phyloP scores from a whole-genome alignment of 148 eudicot species.

The Vaccinium vitisidaea region DNA sequence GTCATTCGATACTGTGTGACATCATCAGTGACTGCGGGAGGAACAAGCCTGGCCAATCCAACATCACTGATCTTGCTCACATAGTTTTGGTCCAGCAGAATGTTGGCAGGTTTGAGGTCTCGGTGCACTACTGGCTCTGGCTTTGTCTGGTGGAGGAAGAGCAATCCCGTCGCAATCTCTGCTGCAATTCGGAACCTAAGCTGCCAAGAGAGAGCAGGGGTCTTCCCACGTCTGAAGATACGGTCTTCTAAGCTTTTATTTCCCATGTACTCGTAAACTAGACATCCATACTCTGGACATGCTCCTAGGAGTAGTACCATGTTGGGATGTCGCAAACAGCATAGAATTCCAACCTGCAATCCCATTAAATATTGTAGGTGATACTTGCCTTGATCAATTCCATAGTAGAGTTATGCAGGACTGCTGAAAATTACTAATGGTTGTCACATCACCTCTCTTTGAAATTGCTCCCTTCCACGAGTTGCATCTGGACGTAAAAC shows the following conservation, averaged over 20 bases:
- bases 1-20: constrained; percentile 64
- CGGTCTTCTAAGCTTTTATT: constrained; percentile 50
- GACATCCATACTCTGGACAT: constrained; percentile 58
- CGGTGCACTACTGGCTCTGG: constrained; percentile 74
- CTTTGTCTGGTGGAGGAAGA: constrained; percentile 66
- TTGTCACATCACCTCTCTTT: constrained; percentile 32
- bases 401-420: not conserved
- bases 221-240: constrained; percentile 41
- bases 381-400: not conserved
- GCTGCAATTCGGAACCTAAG: constrained; percentile 54
- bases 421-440: not conserved
- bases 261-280: constrained; percentile 57
- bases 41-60: constrained; percentile 68
- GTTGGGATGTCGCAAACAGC: constrained; percentile 57
- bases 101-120: constrained; percentile 69
- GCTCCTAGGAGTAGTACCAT: constrained; percentile 62
- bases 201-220: constrained; percentile 48
- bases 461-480: constrained; percentile 55
- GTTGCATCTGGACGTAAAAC: constrained; percentile 61
- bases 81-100: constrained; percentile 56
- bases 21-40: constrained; percentile 54
- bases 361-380: not conserved
- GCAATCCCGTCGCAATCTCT: constrained; percentile 49
- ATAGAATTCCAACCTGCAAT: constrained; percentile 48
- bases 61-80: constrained; percentile 75